Evolutionary conservation across 2,329 filamentous ascomycete genomes (phyloP).

Genomic region (Neoarthrinium moseri): DNA sequence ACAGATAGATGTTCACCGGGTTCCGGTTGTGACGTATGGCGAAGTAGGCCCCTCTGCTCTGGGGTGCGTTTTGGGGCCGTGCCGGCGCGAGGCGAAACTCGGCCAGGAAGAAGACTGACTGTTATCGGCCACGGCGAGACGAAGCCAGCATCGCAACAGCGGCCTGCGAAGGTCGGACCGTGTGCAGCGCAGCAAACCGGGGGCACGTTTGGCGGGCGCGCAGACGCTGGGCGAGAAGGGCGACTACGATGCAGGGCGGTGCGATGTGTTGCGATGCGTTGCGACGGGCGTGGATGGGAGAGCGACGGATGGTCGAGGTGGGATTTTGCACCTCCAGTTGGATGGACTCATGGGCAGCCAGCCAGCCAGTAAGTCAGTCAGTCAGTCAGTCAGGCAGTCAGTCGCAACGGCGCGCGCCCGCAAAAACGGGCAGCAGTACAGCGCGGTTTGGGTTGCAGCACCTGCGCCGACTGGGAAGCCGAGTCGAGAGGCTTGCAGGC

Average conservation of each 20-base stretch:
- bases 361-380: too few species aligned
- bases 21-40: neutral
- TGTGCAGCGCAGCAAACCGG: neutral
- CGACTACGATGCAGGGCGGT: neutral
- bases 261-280: neutral
- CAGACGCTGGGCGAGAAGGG: neutral
- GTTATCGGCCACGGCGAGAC: conserved; percentile 10
- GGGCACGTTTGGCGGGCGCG: neutral
- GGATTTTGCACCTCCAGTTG: neutral
- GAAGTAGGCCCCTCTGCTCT: too few species aligned
- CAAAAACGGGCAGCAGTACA: neutral
- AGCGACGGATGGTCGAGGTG: neutral
- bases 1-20: too few species aligned
- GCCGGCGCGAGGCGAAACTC: conserved; percentile 5
- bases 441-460: neutral
- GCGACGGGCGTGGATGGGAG: neutral
- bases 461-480: too few species aligned
- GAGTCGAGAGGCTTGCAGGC: too few species aligned
- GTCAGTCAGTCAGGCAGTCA: too few species aligned
- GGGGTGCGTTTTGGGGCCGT: neutral
- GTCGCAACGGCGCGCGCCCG: neutral
- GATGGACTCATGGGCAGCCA: too few species aligned
- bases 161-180: neutral
- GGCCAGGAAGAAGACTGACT: neutral
- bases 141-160: conserved; percentile 9